These are phyloP conservation scores for Umbelopsis sp. DNA, from an alignment of 371 early-diverging fungal genomes.

Conservation along the genomic window DNA sequence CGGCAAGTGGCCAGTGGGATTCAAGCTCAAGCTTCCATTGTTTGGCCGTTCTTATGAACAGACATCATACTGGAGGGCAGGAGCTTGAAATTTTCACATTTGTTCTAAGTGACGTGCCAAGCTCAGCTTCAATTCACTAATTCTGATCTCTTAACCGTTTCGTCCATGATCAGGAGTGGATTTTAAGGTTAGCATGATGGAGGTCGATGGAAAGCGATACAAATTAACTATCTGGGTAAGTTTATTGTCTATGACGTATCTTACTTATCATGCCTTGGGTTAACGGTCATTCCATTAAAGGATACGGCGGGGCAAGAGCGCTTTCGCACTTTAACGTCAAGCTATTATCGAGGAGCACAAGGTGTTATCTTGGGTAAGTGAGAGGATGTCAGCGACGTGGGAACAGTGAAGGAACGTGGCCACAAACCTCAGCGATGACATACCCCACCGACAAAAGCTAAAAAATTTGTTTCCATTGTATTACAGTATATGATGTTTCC, in stretches of 20 bases:
- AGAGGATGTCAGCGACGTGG: background rate
- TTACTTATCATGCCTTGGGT: background rate
- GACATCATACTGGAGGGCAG: too few species aligned
- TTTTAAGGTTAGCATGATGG: constrained; percentile 97
- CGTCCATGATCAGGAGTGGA: constrained; percentile 85
- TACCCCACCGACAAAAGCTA: too few species aligned
- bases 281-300: constrained; percentile 53
- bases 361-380: constrained; percentile 92
- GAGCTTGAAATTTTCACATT: background rate
- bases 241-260: background rate
- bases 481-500: constrained; percentile 93
- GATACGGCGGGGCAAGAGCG: constrained; percentile 99
- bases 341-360: constrained; percentile 99
- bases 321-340: constrained; percentile 98
- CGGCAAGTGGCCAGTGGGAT: constrained; percentile 6
- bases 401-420: too few species aligned
- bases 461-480: too few species aligned
- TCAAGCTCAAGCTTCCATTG: background rate
- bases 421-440: too few species aligned
- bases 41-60: background rate
- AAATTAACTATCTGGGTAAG: constrained; percentile 98
- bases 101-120: too few species aligned
- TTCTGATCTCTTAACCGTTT: background rate
- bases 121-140: constrained; percentile 3
- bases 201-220: constrained; percentile 87